Conservation (phyloP, 495 filamentous ascomycete genomes). For the Penicillium cataractarum region DNA sequence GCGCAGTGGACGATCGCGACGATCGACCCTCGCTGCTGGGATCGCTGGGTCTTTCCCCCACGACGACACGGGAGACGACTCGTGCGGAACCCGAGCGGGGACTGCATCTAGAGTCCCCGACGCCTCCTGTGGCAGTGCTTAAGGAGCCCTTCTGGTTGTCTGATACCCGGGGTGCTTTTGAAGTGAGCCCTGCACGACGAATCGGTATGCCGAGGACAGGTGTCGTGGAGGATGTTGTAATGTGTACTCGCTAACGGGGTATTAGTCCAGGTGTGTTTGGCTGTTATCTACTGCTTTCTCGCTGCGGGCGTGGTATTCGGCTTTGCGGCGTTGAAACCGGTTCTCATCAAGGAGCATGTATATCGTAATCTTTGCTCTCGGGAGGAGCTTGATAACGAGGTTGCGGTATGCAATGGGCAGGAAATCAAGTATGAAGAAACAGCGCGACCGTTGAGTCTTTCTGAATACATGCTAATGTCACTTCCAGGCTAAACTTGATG, state of each 20-base stretch:
- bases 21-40: slow-evolving; percentile 35
- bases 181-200: slow-evolving; percentile 66
- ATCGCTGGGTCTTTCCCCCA: slow-evolving; percentile 25
- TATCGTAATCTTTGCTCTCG: slow-evolving; percentile 62
- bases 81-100: slow-evolving; percentile 17
- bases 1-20: slow-evolving; percentile 30
- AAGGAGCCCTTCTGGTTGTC: slow-evolving; percentile 24
- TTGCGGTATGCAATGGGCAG: slow-evolving; percentile 70
- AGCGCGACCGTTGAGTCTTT: slow-evolving; percentile 4
- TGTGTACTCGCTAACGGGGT: slow-evolving; percentile 4
- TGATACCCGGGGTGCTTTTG: slow-evolving; percentile 67
- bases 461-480: not conserved
- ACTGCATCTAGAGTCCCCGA: not conserved
- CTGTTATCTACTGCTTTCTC: slow-evolving; percentile 81
- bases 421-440: slow-evolving; percentile 64
- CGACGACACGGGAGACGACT: slow-evolving; percentile 26
- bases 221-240: slow-evolving; percentile 1
- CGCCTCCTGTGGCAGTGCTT: slow-evolving; percentile 1
- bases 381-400: slow-evolving; percentile 61
- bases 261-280: slow-evolving; percentile 49
- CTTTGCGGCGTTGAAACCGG: slow-evolving; percentile 73
- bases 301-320: slow-evolving; percentile 76
- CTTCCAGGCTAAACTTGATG: slow-evolving; percentile 75
- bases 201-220: slow-evolving; percentile 53
- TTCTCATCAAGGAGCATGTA: slow-evolving; percentile 66